Base-by-base conservation (phyloP, 148 eudicot genomes). In the Polygonum maritimum region DNA sequence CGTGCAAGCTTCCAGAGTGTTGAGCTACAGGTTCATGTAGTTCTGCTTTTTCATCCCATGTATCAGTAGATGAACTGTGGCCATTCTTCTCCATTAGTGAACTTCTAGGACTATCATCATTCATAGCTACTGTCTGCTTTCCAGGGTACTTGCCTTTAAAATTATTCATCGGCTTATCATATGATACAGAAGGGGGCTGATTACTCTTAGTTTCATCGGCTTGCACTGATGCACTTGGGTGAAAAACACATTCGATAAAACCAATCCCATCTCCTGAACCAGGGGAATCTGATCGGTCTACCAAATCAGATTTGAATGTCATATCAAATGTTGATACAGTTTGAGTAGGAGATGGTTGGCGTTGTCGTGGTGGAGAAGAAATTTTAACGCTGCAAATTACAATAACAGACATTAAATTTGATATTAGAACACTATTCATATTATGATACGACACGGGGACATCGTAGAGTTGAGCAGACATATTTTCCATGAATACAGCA, bases 31-130 rank as follows among this genome's bases (percentile, higher is more conserved):
- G 83, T 76, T 90, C 91, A 31, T 83, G 31, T 58, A 84, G 74
- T 85, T 91, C 95, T 78, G 78, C 57, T 85, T 87, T 91, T 83
- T 88, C 93, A 78, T 91, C 95, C 89, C 93, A 92, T 41, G 91
- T 85, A 75, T 83, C 86, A 80, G 74, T 82, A 76, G 88, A 79
- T 78, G 86, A 79, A 76, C 76, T 79, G 8, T 85, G 80, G 8
- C 52, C 78, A 74, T 74, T 76, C 74, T 78, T 81, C 74, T 88
- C 97, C 69, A 33, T 79, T 58, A 82, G 75, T 52, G 72, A 77
- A 77, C 63, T 80, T 35, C 49, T 60, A n/a, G 78, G 77, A 55
- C 51, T 74, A 80, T 84, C 86, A 36, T 78, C 83, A 75, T 63
- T 74, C 18, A 58, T 49, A 74, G 74, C 69, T 62, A 79, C 35